Evolutionary conservation across 2,329 filamentous ascomycete genomes (phyloP), one percentile per base, ranked within the genome.

Genomic region (Diaporthe destruens): DNA sequence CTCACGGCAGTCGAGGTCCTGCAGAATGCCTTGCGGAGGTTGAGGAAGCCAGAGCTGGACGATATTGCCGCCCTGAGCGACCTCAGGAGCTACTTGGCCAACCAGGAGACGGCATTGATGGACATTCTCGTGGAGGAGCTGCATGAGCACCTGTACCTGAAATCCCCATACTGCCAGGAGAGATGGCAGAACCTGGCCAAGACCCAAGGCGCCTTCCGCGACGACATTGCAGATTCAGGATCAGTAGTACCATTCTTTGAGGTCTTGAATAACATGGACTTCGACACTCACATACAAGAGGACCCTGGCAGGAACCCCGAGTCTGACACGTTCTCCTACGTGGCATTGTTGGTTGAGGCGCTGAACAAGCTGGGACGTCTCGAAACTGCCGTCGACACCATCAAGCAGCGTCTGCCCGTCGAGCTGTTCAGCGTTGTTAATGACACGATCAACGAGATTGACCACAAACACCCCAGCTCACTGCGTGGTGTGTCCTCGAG

Each of bases 71-170:
- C 95, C 9, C 85, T 99, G 77, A 91, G 90, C 72, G 96, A 99
- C 77, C 84, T 99, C 76, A 90, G 94, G 71, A 91, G 91, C 77
- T 98, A 98, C 79, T 90, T 99, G 72, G 91, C 91, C 73, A 98
- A 98, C 79, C 97, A 99, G 80, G 96, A 99, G 83, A 93, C 92
- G 36, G 90, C 94, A 0, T 84, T 99, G 75, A 96, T 96, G 79
- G 96, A 99, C 79, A 98, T 98, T 69, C 82, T 99, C 71, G 91
- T 98, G n/a, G 96, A 99, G 80, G 96, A 99, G 82, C 86, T 99
- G 44, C 96, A 99, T 80, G 96, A 97, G 80, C 96, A 99, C 82
- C 87, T 99, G 5, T 99, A 99, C 80, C 90, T 99, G 51, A 98
- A 98, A 81, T 98, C 96, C 4, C 96, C 96, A 0, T 99, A 99